phyloP scores from a whole-genome alignment of 202 grass and related monocot species.

The Digitaria exilis region DNA sequence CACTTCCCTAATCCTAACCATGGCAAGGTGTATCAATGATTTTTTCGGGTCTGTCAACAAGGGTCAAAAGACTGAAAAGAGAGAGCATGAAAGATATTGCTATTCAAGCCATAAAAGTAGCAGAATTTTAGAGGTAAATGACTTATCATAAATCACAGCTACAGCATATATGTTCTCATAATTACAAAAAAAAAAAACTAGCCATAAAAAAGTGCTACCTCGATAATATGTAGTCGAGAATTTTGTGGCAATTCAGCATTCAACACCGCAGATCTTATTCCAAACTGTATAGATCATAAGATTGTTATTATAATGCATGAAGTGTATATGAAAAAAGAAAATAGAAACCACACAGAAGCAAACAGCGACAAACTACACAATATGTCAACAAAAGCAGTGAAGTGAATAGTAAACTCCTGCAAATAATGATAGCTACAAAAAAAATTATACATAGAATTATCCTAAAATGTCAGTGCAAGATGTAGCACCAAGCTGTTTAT shows the following conservation, averaged over 20 bases:
- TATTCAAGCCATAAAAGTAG: slow-evolving; percentile 1
- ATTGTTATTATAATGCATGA: slow-evolving; percentile 7
- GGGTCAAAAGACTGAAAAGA: background rate
- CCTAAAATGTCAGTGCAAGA: background rate
- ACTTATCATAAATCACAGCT: background rate
- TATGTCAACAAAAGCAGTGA: slow-evolving; percentile 9
- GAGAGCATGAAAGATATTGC: slow-evolving; percentile 11
- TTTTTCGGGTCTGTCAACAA: background rate
- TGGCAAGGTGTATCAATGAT: background rate
- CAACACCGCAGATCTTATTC: slow-evolving; percentile 86
- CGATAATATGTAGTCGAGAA: slow-evolving; percentile 95
- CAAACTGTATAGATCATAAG: slow-evolving; percentile 60
- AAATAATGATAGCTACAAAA: background rate
- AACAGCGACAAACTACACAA: background rate
- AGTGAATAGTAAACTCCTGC: background rate
- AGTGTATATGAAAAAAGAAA: slow-evolving; percentile 4
- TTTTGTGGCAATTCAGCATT: slow-evolving; percentile 99
- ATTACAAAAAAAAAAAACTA: slow-evolving; percentile 4
- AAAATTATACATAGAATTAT: slow-evolving; percentile 29
- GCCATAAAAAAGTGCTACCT: slow-evolving; percentile 54
- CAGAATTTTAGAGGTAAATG: slow-evolving; percentile 22
- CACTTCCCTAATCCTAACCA: background rate
- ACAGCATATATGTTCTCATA: background rate
- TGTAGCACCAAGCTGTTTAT: background rate
- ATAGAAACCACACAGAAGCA: slow-evolving; percentile 27